Evolutionary conservation across 1,284 basidiomycete genomes (phyloP).

Genomic region (Irpex sp.): DNA sequence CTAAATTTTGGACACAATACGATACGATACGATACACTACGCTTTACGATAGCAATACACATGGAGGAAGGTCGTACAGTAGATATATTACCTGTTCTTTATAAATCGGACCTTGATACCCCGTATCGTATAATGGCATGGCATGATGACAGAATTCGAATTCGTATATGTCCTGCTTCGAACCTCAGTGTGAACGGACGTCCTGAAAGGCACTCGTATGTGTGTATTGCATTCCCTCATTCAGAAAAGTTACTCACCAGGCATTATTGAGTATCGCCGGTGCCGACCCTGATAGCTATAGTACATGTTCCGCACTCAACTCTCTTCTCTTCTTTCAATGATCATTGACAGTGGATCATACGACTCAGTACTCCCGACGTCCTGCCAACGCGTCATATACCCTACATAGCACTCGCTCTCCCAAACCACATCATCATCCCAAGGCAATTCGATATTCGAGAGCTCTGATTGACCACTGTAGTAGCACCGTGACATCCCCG

Average conservation of each 20-base stretch:
- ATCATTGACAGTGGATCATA: no score
- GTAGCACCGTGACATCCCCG: background rate
- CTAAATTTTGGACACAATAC: background rate
- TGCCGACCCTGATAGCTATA: no score
- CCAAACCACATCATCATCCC: background rate
- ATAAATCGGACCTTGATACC: background rate
- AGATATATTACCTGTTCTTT: background rate
- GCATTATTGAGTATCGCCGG: no score
- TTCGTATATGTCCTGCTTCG: background rate
- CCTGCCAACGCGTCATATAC: background rate
- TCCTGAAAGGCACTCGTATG: no score
- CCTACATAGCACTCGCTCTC: background rate
- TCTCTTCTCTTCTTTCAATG: no score
- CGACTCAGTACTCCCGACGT: no score
- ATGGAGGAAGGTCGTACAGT: background rate
- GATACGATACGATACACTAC: background rate
- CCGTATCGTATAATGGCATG: background rate
- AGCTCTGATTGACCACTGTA: background rate
- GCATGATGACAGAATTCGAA: background rate
- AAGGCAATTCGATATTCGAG: background rate
- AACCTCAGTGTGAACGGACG: background rate
- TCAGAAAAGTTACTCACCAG: no score
- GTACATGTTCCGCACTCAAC: no score
- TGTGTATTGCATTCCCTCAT: no score
- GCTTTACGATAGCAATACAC: background rate